Evolutionary conservation across 1,284 basidiomycete species (phyloP).

Genomic region (Heliocybe sulcata): DNA sequence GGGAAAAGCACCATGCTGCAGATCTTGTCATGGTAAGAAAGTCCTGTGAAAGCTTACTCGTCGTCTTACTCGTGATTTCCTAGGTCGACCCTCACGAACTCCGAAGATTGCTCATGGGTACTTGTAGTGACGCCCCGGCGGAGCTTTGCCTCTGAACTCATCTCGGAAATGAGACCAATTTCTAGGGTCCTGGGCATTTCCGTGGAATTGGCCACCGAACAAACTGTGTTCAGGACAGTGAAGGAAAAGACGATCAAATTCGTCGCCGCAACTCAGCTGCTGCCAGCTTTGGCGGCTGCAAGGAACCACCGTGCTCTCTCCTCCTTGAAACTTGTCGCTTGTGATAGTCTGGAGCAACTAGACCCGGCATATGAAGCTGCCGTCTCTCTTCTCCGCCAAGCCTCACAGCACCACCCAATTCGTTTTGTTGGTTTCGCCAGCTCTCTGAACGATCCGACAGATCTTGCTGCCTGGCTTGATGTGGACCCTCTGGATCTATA

Average conservation of each 20-base stretch:
- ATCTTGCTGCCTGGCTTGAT: slow-evolving; percentile 81
- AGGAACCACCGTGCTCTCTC: slow-evolving; percentile 23
- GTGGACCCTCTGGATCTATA: slow-evolving; percentile 62
- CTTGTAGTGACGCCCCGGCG: slow-evolving; percentile 50
- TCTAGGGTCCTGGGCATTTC: slow-evolving; percentile 31
- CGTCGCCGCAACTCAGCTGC: slow-evolving; percentile 43
- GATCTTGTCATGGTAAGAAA: slow-evolving; percentile 60
- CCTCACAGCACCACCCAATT: slow-evolving; percentile 50
- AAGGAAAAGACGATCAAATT: slow-evolving; percentile 42
- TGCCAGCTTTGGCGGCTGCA: slow-evolving; percentile 30
- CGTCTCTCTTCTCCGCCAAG: slow-evolving; percentile 61
- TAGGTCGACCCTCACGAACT: slow-evolving; percentile 8
- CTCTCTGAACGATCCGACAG: slow-evolving; percentile 76
- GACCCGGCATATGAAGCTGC: slow-evolving; percentile 81
- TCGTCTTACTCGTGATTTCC: not conserved
- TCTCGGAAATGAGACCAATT: slow-evolving; percentile 39
- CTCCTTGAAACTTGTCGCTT: slow-evolving; percentile 62
- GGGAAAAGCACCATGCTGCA: slow-evolving; percentile 81
- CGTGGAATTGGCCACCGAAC: slow-evolving; percentile 32
- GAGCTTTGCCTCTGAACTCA: slow-evolving; percentile 38
- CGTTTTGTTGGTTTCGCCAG: slow-evolving; percentile 77
- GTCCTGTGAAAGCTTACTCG: slow-evolving; percentile 1
- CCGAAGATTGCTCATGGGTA: slow-evolving; percentile 34
- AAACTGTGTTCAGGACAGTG: slow-evolving; percentile 24
- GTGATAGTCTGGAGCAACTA: slow-evolving; percentile 85